A percentile compares a stretch with the other conserved stretches of the same genome.
phyloP scores from a whole-genome alignment of 2,329 filamentous ascomycete species.

The Calonectria pteridis region DNA sequence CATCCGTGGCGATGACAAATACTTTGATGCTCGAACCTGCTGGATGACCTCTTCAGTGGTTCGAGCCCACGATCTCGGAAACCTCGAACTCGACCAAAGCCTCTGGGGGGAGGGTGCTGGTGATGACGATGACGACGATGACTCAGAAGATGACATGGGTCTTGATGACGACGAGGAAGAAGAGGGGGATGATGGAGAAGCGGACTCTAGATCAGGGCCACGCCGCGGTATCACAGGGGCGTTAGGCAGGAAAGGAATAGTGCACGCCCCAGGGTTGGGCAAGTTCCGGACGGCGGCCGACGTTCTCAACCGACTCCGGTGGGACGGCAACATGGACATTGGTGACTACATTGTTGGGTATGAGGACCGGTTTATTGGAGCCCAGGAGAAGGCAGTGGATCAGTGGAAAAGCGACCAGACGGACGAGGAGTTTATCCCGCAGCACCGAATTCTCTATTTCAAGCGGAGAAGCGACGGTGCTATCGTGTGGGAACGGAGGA shows the following conservation, averaged over 20 bases:
- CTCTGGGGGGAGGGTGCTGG: slow-evolving; percentile 58
- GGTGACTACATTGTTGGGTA: slow-evolving; percentile 70
- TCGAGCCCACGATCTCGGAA: slow-evolving; percentile 53
- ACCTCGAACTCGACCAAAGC: slow-evolving; percentile 59
- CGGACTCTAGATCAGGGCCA: slow-evolving; percentile 9
- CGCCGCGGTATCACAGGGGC: slow-evolving; percentile 12
- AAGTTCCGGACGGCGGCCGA: slow-evolving; percentile 70
- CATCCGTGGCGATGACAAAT: slow-evolving; percentile 59
- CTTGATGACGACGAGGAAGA: slow-evolving; percentile 49
- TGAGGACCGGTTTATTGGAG: slow-evolving; percentile 69
- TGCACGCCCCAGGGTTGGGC: slow-evolving; percentile 49
- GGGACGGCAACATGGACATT: slow-evolving; percentile 67
- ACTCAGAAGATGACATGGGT: slow-evolving; percentile 57
- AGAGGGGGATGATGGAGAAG: slow-evolving; percentile 42
- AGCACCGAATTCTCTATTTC: slow-evolving; percentile 74
- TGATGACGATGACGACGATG: slow-evolving; percentile 55
- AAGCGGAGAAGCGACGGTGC: slow-evolving; percentile 63
- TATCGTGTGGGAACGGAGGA: slow-evolving; percentile 69
- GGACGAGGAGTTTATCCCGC: slow-evolving; percentile 75
- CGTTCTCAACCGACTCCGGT: slow-evolving; percentile 70
- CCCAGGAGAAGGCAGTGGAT: slow-evolving; percentile 65
- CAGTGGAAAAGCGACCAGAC: slow-evolving; percentile 73
- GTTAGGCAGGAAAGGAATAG: slow-evolving; percentile 22
- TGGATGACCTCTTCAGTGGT: slow-evolving; percentile 62
- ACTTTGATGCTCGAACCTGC: slow-evolving; percentile 62